Conservation (phyloP, 148 eudicot genomes). For the Vaccinium corymbosum region DNA sequence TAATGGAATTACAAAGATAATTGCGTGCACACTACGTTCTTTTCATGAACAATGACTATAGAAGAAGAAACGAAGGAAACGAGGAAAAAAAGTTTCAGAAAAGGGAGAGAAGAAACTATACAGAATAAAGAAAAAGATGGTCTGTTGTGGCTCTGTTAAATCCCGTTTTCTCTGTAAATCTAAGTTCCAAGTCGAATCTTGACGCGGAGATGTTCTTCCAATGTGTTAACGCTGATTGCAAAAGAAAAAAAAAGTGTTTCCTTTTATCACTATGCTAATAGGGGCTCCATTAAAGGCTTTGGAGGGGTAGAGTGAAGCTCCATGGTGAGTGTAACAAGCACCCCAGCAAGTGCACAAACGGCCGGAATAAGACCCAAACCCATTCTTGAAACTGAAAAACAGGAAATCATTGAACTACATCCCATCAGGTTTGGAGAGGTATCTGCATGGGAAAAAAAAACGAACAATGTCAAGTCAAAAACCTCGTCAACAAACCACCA, state of each 20-base stretch:
- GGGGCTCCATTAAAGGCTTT: slow-evolving; percentile 42
- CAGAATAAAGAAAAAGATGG: background rate
- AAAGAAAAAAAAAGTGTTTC: background rate
- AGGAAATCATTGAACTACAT: slow-evolving; percentile 21
- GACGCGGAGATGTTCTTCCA: background rate
- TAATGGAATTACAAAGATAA: background rate
- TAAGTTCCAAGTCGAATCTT: background rate
- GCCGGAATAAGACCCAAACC: slow-evolving; percentile 78
- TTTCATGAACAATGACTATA: background rate
- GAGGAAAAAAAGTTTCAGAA: background rate
- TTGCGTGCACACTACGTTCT: background rate
- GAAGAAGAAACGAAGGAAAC: background rate
- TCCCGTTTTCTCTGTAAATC: background rate
- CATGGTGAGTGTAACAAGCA: slow-evolving; percentile 55
- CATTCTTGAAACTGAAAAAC: slow-evolving; percentile 50
- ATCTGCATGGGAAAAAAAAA: slow-evolving; percentile 34
- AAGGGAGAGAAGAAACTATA: background rate
- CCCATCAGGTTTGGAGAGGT: slow-evolving; percentile 34
- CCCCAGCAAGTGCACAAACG: slow-evolving; percentile 52
- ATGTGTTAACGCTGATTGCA: background rate
- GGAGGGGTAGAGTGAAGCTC: slow-evolving; percentile 37
- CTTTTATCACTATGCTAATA: slow-evolving; percentile 36
- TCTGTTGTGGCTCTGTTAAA: background rate
- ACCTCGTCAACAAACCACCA: background rate
- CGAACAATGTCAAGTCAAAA: background rate